Conservation (phyloP, 2,329 filamentous ascomycete species). For the Pestalotiopsis sp. region DNA sequence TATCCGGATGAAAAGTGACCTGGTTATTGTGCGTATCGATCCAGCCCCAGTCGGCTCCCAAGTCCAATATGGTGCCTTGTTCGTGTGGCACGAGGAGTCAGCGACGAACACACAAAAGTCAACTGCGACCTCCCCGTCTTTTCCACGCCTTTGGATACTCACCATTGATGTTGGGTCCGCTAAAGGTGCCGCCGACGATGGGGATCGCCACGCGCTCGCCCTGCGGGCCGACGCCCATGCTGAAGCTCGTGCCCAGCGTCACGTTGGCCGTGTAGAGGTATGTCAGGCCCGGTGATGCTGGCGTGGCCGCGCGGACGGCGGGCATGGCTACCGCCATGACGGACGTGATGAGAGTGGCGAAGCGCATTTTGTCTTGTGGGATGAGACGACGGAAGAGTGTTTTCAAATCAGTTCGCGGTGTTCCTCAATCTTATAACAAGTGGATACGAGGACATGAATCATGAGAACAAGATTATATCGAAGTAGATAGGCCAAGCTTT, state of each 20-base stretch:
- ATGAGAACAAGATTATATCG: too few species aligned
- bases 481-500: too few species aligned
- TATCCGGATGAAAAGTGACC: constrained; percentile 29
- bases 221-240: constrained; percentile 26
- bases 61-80: constrained; percentile 27
- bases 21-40: constrained; percentile 20
- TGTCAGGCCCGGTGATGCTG: constrained; percentile 23
- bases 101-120: not conserved
- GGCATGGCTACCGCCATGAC: not conserved
- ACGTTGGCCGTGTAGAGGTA: constrained; percentile 32
- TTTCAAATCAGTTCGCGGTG: too few species aligned
- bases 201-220: constrained; percentile 27
- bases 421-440: too few species aligned
- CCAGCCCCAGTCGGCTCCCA: constrained; percentile 33
- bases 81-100: not conserved
- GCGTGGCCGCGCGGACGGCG: not conserved
- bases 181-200: constrained; percentile 30
- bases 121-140: not conserved
- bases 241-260: constrained; percentile 23
- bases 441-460: too few species aligned
- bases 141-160: not conserved
- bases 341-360: not conserved
- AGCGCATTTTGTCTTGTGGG: not conserved
- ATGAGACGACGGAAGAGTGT: too few species aligned
- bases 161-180: constrained; percentile 24